Percentiles rank a stretch among this genome's conserved stretches.
Evolutionary conservation across 1,139 yeast species (phyloP).

Genomic region (Suhomyces bolitotheri): DNA sequence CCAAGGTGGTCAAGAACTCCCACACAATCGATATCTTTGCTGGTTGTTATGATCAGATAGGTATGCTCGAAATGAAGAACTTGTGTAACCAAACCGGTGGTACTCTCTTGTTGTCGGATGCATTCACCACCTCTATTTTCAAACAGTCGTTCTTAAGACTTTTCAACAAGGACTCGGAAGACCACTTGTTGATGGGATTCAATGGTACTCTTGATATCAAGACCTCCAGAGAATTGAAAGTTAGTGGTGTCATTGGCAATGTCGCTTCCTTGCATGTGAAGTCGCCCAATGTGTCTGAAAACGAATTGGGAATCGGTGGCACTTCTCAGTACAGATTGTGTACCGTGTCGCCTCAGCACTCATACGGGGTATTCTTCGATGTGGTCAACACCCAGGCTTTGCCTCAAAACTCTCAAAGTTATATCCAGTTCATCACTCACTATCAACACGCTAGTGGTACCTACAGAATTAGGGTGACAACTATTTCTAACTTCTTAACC

Average conservation of each 20-base stretch:
- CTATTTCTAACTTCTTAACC: slow-evolving; percentile 68
- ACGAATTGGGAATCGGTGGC: slow-evolving; percentile 92
- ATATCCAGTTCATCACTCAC: slow-evolving; percentile 70
- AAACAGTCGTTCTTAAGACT: slow-evolving; percentile 89
- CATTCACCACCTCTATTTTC: slow-evolving; percentile 95
- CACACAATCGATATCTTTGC: slow-evolving; percentile 93
- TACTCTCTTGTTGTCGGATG: slow-evolving; percentile 84
- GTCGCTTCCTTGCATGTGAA: slow-evolving; percentile 72
- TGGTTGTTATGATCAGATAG: slow-evolving; percentile 97
- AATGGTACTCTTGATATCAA: slow-evolving; percentile 83
- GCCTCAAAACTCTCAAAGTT: slow-evolving; percentile 54
- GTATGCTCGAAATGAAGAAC: slow-evolving; percentile 94
- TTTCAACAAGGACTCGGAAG: slow-evolving; percentile 83
- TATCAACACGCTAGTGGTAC: slow-evolving; percentile 82
- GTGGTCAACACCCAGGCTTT: slow-evolving; percentile 57
- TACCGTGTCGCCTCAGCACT: slow-evolving; percentile 78
- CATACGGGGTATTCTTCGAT: slow-evolving; percentile 88
- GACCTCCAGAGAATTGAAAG: slow-evolving; percentile 84
- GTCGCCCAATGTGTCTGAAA: slow-evolving; percentile 77
- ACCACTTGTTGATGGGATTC: slow-evolving; percentile 83
- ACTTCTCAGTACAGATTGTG: slow-evolving; percentile 86
- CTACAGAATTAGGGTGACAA: slow-evolving; percentile 87
- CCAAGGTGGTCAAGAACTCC: slow-evolving; percentile 71
- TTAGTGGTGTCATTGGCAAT: slow-evolving; percentile 93
- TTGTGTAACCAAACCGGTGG: slow-evolving; percentile 93